Conservation (phyloP, 1,284 basidiomycete genomes). For the Malassezia vespertilionis region DNA sequence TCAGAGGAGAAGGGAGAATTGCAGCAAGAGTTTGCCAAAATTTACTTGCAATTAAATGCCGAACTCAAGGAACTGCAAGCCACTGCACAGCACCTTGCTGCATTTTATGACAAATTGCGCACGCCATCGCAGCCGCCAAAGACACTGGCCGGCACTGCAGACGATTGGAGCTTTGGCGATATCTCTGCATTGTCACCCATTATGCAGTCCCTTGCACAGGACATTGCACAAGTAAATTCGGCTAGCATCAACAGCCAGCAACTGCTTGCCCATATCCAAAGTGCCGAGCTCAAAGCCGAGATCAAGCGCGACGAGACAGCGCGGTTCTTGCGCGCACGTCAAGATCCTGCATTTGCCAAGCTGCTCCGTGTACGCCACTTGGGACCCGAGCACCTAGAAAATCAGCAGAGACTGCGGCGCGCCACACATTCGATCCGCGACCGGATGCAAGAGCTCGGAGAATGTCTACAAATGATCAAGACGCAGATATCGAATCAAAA, state of each 20-base stretch:
- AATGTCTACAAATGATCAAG: constrained; percentile 60
- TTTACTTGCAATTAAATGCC: constrained; percentile 47
- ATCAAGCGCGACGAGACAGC: constrained; percentile 40
- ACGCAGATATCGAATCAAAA: constrained; percentile 59
- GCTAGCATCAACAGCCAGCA: constrained; percentile 33
- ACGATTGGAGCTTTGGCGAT: constrained; percentile 49
- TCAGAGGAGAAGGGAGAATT: constrained; percentile 27
- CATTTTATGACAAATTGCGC: constrained; percentile 45
- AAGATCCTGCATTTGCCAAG: constrained; percentile 66
- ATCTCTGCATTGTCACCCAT: constrained; percentile 34
- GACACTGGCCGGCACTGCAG: constrained; percentile 22
- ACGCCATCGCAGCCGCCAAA: constrained; percentile 21
- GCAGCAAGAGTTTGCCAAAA: constrained; percentile 37
- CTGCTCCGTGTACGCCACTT: constrained; percentile 68
- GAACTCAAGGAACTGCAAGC: constrained; percentile 40
- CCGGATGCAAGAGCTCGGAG: constrained; percentile 65
- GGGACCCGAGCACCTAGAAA: constrained; percentile 76
- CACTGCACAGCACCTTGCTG: constrained; percentile 21
- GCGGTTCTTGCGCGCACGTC: constrained; percentile 63
- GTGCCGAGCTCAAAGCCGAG: constrained; percentile 50
- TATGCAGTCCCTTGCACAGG: constrained; percentile 20
- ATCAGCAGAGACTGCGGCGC: constrained; percentile 62
- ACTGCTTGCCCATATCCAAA: constrained; percentile 49
- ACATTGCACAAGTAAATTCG: constrained; percentile 19
- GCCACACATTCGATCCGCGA: constrained; percentile 61